phyloP scores from a whole-genome alignment of 306 rosid genomes.

The Adenanthera pavonina region DNA sequence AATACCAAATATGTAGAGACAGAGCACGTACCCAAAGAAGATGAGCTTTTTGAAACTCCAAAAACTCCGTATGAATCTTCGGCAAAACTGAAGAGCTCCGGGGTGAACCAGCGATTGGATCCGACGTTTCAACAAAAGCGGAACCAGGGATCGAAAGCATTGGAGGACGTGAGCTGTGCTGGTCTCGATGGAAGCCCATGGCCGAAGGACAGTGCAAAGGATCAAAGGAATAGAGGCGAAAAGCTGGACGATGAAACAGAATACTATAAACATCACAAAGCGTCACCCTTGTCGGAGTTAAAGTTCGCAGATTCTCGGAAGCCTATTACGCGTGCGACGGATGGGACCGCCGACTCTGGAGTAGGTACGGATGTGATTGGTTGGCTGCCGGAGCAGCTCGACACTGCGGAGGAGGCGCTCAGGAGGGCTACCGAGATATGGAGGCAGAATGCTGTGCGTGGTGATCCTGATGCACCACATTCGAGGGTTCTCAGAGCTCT shows the following conservation, averaged over 20 bases:
- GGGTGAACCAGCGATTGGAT: slow-evolving; percentile 51
- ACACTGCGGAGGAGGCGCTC: slow-evolving; percentile 81
- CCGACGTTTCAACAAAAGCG: slow-evolving; percentile 62
- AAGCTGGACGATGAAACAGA: slow-evolving; percentile 47
- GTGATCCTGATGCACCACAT: slow-evolving; percentile 78
- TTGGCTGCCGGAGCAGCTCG: slow-evolving; percentile 86
- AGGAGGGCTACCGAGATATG: slow-evolving; percentile 68
- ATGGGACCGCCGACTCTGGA: slow-evolving; percentile 48
- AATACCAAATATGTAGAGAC: slow-evolving; percentile 26
- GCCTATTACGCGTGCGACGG: slow-evolving; percentile 55
- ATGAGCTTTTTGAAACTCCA: slow-evolving; percentile 36
- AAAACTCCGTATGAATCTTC: slow-evolving; percentile 53
- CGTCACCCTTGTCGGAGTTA: slow-evolving; percentile 79
- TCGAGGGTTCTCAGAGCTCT: slow-evolving; percentile 68
- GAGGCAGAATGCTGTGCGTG: slow-evolving; percentile 64
- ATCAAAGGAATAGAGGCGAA: slow-evolving; percentile 7
- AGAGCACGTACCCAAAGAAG: slow-evolving; percentile 9
- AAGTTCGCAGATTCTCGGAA: slow-evolving; percentile 69
- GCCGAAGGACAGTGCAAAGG: slow-evolving; percentile 32
- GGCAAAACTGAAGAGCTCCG: slow-evolving; percentile 53
- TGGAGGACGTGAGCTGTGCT: slow-evolving; percentile 58
- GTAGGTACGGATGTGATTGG: slow-evolving; percentile 45
- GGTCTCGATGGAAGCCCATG: slow-evolving; percentile 70
- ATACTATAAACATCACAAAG: slow-evolving; percentile 65
- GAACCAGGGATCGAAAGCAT: not conserved